phyloP scores from a whole-genome alignment of 257 asterid species.

The Orobanche coerulescens region DNA sequence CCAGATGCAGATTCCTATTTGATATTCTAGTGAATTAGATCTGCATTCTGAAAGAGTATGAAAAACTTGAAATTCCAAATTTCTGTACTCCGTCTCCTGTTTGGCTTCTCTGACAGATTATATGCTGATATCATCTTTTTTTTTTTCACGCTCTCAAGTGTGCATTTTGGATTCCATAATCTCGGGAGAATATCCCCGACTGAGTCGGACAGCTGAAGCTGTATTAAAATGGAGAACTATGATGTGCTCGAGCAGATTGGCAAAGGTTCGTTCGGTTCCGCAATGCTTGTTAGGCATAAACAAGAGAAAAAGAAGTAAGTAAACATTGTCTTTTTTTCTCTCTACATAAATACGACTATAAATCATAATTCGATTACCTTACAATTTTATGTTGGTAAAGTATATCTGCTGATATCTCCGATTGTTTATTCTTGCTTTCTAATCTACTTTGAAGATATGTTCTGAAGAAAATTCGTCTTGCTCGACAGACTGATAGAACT shows the following conservation, averaged over 20 bases:
- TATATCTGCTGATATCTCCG: background rate
- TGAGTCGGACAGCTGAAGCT: slow-evolving; percentile 14
- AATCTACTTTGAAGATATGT: slow-evolving; percentile 59
- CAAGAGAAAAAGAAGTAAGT: slow-evolving; percentile 88
- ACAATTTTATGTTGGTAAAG: background rate
- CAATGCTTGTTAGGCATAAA: slow-evolving; percentile 87
- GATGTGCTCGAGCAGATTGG: slow-evolving; percentile 93
- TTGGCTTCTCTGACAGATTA: slow-evolving; percentile 10
- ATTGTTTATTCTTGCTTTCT: slow-evolving; percentile 9
- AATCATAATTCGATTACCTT: background rate
- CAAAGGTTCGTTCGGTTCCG: slow-evolving; percentile 95
- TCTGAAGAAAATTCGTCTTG: slow-evolving; percentile 93
- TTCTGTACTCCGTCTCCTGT: background rate
- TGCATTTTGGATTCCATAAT: slow-evolving; percentile 7
- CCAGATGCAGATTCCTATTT: background rate
- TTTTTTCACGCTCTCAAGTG: slow-evolving; percentile 11
- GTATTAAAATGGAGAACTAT: slow-evolving; percentile 61
- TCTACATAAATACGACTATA: background rate
- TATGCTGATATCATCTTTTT: background rate
- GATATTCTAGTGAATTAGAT: slow-evolving; percentile 10
- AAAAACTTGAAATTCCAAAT: background rate
- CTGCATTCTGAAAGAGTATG: slow-evolving; percentile 8
- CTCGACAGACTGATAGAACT: slow-evolving; percentile 96
- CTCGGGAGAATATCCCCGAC: background rate
- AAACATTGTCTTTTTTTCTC: slow-evolving; percentile 13